Evolutionary conservation across 2,329 filamentous ascomycete species (phyloP).

Genomic region (Alternaria sp.): DNA sequence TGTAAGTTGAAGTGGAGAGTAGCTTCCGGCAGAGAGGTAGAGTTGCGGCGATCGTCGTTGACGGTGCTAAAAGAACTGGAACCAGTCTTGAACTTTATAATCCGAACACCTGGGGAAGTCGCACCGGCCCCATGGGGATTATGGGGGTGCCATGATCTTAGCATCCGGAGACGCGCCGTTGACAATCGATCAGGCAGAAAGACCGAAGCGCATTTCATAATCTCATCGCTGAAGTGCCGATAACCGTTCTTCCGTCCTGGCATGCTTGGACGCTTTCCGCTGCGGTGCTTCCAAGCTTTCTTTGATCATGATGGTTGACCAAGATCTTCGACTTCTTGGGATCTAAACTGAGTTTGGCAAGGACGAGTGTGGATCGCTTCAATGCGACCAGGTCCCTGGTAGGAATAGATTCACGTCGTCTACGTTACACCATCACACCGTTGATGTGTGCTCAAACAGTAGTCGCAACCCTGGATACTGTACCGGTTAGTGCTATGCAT

Average conservation of each 20-base stretch:
- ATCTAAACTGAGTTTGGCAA: not conserved
- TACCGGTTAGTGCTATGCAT: not conserved
- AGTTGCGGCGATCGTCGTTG: slow-evolving; percentile 14
- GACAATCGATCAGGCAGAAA: slow-evolving; percentile 13
- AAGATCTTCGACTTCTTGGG: slow-evolving; percentile 12
- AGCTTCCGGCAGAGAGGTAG: not conserved
- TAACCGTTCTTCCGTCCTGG: slow-evolving; percentile 19
- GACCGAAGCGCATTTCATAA: not conserved
- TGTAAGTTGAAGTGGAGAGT: not conserved
- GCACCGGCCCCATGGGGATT: slow-evolving; percentile 21
- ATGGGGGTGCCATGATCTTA: slow-evolving; percentile 20
- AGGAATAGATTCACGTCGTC: not conserved
- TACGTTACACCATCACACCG: not conserved
- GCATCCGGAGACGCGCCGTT: slow-evolving; percentile 21
- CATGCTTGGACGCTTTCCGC: slow-evolving; percentile 7
- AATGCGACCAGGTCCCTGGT: slow-evolving; percentile 3
- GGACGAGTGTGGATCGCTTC: slow-evolving; percentile 1
- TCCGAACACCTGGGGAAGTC: slow-evolving; percentile 7
- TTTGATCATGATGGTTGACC: slow-evolving; percentile 2
- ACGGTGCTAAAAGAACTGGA: slow-evolving; percentile 7
- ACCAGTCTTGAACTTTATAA: slow-evolving; percentile 20
- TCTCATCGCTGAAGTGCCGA: slow-evolving; percentile 9
- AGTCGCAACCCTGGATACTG: not conserved
- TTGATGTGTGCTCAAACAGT: not conserved
- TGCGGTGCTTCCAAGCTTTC: slow-evolving; percentile 7